Conservation (phyloP, 2,329 filamentous ascomycete species). For the Trichoderma pleuroti region DNA sequence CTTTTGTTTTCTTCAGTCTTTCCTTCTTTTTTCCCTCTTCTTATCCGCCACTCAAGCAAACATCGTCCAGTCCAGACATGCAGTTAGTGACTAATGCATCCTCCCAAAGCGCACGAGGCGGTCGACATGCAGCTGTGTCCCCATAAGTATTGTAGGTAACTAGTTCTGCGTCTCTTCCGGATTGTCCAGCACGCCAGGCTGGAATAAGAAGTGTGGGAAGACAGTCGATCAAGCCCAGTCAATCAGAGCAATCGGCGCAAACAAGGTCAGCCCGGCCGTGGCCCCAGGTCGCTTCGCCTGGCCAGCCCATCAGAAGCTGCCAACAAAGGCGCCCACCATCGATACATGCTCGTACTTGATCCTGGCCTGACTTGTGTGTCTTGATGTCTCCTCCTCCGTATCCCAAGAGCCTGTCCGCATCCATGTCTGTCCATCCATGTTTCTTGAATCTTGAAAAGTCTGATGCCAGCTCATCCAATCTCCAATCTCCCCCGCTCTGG, state of each 20-base stretch:
- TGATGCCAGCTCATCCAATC: slow-evolving; percentile 15
- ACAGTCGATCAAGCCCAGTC: background rate
- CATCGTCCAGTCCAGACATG: background rate
- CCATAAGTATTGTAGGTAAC: background rate
- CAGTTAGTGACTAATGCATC: background rate
- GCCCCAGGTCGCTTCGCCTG: background rate
- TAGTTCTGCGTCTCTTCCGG: background rate
- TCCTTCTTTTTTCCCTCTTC: background rate
- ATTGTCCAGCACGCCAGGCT: background rate
- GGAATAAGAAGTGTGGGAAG: background rate
- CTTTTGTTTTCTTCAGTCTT: background rate
- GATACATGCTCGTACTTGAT: background rate
- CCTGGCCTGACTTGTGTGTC: background rate
- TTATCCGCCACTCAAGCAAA: background rate
- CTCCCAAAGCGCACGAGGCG: background rate
- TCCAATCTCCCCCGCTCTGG: background rate
- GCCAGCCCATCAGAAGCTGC: slow-evolving; percentile 17
- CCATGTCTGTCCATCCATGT: background rate
- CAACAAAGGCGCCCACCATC: slow-evolving; percentile 10
- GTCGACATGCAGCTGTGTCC: slow-evolving; percentile 5
- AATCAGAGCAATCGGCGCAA: background rate
- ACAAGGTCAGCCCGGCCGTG: background rate
- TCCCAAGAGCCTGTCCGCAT: background rate
- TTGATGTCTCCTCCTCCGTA: background rate
- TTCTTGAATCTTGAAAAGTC: background rate